Conservation (phyloP, 2,329 filamentous ascomycete genomes). For the Dothidotthia symphoricarpi region DNA sequence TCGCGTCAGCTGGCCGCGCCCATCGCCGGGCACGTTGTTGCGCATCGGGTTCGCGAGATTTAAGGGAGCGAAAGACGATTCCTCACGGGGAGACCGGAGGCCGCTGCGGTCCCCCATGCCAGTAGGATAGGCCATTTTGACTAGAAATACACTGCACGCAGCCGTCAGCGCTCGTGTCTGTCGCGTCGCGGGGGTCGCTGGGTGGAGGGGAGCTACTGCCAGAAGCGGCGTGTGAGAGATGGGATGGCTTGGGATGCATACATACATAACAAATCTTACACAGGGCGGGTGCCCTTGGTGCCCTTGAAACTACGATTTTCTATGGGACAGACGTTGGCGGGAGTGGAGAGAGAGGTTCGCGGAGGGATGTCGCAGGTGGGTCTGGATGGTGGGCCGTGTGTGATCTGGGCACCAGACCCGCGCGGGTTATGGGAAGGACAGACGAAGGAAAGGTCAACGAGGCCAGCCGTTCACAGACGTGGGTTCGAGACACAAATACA, state of each 20-base stretch:
- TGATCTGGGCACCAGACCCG: slow-evolving; percentile 12
- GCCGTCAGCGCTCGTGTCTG: slow-evolving; percentile 29
- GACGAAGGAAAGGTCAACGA: slow-evolving; percentile 8
- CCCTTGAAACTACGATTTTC: slow-evolving; percentile 1
- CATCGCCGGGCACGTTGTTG: slow-evolving; percentile 63
- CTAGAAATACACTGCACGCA: slow-evolving; percentile 41
- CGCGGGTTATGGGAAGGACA: slow-evolving; percentile 9
- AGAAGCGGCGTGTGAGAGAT: slow-evolving; percentile 8
- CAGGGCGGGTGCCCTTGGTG: slow-evolving; percentile 25
- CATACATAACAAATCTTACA: slow-evolving; percentile 33
- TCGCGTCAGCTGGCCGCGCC: slow-evolving; percentile 75
- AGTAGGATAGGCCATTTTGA: slow-evolving; percentile 63
- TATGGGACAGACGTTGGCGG: slow-evolving; percentile 2
- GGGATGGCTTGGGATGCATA: slow-evolving; percentile 7
- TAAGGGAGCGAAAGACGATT: slow-evolving; percentile 71
- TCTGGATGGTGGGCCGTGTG: not conserved
- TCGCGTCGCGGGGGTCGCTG: slow-evolving; percentile 32
- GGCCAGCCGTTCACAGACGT: not conserved
- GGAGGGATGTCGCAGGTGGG: not conserved
- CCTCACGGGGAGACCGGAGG: slow-evolving; percentile 73
- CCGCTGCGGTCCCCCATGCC: slow-evolving; percentile 68
- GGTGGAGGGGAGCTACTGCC: slow-evolving; percentile 28
- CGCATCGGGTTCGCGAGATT: slow-evolving; percentile 62
- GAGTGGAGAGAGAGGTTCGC: slow-evolving; percentile 2
- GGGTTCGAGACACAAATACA: too few relatives aligned